Evolutionary conservation across 257 asterid species (phyloP), one percentile per base, ranked within the genome.

Genomic region (Gardenia jasminoides): DNA sequence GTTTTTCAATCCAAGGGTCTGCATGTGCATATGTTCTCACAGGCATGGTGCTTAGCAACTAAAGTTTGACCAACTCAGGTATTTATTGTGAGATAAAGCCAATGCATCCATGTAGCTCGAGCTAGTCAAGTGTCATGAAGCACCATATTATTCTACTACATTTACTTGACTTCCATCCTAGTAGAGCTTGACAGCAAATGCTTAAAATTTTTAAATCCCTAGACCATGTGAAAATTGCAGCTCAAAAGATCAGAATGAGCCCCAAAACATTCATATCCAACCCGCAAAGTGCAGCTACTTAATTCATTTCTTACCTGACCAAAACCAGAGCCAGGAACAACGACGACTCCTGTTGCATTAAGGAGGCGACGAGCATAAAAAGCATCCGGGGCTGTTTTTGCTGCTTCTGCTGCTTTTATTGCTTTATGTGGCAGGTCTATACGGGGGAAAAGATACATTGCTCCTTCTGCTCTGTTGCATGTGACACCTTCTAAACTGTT

Each of bases 381-480:
- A 50, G 97, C 85, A 59, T 95, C 99, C 2, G 99, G 96, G 31
- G 98, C 88, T 10, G 83, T 65, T 24, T 93, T 88, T 33, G 85
- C 96, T 39, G 88, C 87, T 84, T 92, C 89, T 47, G 99, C 97
- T 77, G 94, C 98, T 83, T 88, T 90, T 36, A 95, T 90, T 10
- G 97, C 99, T 81, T 93, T 95, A 66, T 87, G 84, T 1, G 99
- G 96, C 83, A 95, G 86, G 54, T 80, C 72, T 77, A 95, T 84
- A 31, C 96, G 83, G 0, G 99, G 99, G 82, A 95, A 95, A 44
- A 95, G 94, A 78, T 93, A 93, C 99, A 95, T 95, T 28, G 99
- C 99, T 69, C 99, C 99, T 85, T 95, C 99, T 44, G 98, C 97
- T 80, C 92, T 87, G 82, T 95, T 93, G 92, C 99, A 95, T n/a